Base-by-base conservation (phyloP, 768 basidiomycete genomes). In the Russula olivacea region DNA sequence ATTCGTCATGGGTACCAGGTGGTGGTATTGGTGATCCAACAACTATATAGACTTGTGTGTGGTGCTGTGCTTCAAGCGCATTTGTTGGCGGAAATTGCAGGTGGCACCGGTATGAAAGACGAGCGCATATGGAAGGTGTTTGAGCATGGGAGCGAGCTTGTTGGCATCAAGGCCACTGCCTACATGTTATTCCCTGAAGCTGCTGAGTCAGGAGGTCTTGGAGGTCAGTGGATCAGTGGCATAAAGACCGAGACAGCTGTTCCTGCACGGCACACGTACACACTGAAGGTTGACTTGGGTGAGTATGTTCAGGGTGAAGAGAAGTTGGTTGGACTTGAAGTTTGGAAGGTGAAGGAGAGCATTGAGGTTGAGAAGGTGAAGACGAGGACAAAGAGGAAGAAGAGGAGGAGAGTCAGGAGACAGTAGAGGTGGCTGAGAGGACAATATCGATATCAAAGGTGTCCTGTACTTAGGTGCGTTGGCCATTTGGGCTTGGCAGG, bases 21-120 rank as follows among this genome's bases (percentile, higher is more conserved):
- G 89, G 88, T 0, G 87, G 88, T 21, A 74, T 81, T 2, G 88
- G 87, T 14, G 89, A 91, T 71, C 89, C 91, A 0, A 89, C 88
- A 0, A 86, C 89, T 12, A 79, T 91, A n/a, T n/a, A n/a, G n/a
- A 53, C 77, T 93, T 0, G 85, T 88, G 1, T 76, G 87, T 11
- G 91, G 91, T n/a, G 86, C 84, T 61, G 90, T 88, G 4, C 70
- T 86, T 41, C 90, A 92, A 71, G 91, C 87, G 1, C 81, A 81
- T 51, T 71, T 91, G 41, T 76, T 91, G 40, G 74, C 80, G 1
- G 70, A 72, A 12, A n/a, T n/a, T n/a, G n/a, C n/a, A n/a, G n/a
- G n/a, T n/a, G n/a, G n/a, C n/a, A n/a, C n/a, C n/a, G n/a, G 19
- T 9, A n/a, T 43, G 8, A n/a, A 43, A 45, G 80, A 82, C 45